A percentile compares a stretch with the other conserved stretches of the same genome.
These are phyloP conservation scores for Peronospora belbahrii DNA, from an alignment of 352 stramenopile species.

Conservation along the genomic window DNA sequence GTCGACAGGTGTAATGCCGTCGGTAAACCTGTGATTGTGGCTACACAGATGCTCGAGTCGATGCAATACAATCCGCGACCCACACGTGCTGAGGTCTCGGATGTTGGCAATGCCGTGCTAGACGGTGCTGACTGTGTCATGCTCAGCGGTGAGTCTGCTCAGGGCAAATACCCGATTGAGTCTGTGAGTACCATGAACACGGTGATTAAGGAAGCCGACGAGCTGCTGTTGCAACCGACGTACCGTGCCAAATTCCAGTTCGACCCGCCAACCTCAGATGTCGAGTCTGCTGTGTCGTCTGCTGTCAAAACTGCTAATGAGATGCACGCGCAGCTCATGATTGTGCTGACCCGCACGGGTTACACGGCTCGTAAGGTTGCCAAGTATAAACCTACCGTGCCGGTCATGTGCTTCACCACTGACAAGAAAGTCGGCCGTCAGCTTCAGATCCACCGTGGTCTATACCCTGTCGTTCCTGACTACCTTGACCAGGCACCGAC, in stretches of 20 bases:
- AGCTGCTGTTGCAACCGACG: constrained; percentile 47
- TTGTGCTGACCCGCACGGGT: constrained; percentile 78
- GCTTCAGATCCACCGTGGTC: constrained; percentile 86
- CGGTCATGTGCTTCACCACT: constrained; percentile 87
- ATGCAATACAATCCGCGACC: constrained; percentile 85
- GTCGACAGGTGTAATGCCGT: constrained; percentile 77
- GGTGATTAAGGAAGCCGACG: constrained; percentile 85
- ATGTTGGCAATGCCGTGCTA: constrained; percentile 84
- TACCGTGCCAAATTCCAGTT: constrained; percentile 63
- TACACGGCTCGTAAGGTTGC: constrained; percentile 77
- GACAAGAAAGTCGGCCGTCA: constrained; percentile 86
- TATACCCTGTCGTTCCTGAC: constrained; percentile 65
- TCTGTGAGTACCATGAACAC: constrained; percentile 91
- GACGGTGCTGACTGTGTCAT: constrained; percentile 85
- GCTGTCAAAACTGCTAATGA: constrained; percentile 81
- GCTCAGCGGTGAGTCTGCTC: constrained; percentile 77
- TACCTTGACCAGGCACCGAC: constrained; percentile 50
- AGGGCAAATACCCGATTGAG: constrained; percentile 86
- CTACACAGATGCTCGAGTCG: constrained; percentile 87
- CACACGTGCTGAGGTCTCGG: constrained; percentile 80
- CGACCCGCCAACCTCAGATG: constrained; percentile 47
- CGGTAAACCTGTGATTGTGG: constrained; percentile 83
- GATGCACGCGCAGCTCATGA: constrained; percentile 79
- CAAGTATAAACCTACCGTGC: constrained; percentile 89
- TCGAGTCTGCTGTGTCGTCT: constrained; percentile 81